These are phyloP conservation scores for Kluyveromyces sp. DNA, from an alignment of 1,139 yeast genomes.

Conservation along the genomic window DNA sequence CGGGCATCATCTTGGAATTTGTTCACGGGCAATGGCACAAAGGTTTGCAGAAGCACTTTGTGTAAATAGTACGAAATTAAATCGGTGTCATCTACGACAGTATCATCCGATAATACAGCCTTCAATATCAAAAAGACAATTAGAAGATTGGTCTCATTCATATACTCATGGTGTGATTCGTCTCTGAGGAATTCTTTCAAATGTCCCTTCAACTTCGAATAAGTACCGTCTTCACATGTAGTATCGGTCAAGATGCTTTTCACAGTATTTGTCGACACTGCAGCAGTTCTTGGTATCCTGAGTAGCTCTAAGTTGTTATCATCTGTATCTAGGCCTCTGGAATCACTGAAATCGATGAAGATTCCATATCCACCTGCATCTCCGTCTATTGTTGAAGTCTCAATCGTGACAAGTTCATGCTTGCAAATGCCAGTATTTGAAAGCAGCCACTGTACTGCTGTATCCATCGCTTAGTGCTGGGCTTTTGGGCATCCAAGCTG, in stretches of 20 bases:
- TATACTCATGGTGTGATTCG: constrained; percentile 3
- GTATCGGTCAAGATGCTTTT: neutral
- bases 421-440: constrained; percentile 11
- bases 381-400: constrained; percentile 12
- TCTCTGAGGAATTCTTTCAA: constrained; percentile 15
- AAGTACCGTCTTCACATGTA: neutral
- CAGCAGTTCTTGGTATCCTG: constrained; percentile 33
- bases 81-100: neutral
- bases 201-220: constrained; percentile 14
- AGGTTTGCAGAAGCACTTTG: constrained; percentile 20
- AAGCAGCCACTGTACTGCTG: constrained; percentile 10
- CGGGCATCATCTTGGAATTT: constrained; percentile 4
- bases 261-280: constrained; percentile 34
- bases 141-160: constrained; percentile 17
- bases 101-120: constrained; percentile 13
- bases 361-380: constrained; percentile 29
- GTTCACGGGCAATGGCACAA: constrained; percentile 19
- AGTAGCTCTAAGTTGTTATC: constrained; percentile 30
- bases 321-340: constrained; percentile 6
- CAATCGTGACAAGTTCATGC: constrained; percentile 10
- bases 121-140: constrained; percentile 19
- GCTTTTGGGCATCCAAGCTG: too few relatives aligned
- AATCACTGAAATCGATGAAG: constrained; percentile 19
- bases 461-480: constrained; percentile 10
- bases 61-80: constrained; percentile 14